Evolutionary conservation across 306 rosid genomes (phyloP).

Genomic region (Geum urbanum): DNA sequence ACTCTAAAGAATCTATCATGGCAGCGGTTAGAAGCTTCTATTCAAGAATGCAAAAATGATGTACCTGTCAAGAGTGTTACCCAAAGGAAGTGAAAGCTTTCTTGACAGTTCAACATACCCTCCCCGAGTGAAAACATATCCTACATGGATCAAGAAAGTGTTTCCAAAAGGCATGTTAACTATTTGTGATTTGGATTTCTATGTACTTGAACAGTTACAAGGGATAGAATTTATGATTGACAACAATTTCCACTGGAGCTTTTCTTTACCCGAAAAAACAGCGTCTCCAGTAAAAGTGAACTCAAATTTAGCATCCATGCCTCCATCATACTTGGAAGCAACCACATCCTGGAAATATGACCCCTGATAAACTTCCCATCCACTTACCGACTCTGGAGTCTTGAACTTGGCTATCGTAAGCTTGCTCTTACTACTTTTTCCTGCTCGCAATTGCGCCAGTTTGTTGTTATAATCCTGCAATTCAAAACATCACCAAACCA

Average conservation of each 20-base stretch:
- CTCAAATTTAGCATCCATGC: conserved; percentile 93
- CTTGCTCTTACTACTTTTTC: conserved; percentile 95
- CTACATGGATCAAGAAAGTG: conserved; percentile 33
- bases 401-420: conserved; percentile 74
- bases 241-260: neutral
- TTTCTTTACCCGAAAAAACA: conserved; percentile 66
- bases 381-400: conserved; percentile 55
- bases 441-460: conserved; percentile 88
- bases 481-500: neutral
- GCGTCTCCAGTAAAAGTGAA: conserved; percentile 70
- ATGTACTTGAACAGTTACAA: neutral
- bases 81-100: conserved; percentile 82
- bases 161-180: neutral
- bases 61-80: conserved; percentile 89
- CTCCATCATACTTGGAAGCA: conserved; percentile 88
- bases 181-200: neutral
- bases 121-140: conserved; percentile 90
- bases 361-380: conserved; percentile 86
- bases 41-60: conserved; percentile 13
- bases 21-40: neutral
- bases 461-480: conserved; percentile 85
- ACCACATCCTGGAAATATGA: conserved; percentile 86
- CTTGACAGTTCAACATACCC: conserved; percentile 87
- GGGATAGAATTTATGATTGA: neutral
- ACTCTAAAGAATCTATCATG: neutral